Conservation (phyloP, 768 basidiomycete species). For the Aureoboletus auriporus region DNA sequence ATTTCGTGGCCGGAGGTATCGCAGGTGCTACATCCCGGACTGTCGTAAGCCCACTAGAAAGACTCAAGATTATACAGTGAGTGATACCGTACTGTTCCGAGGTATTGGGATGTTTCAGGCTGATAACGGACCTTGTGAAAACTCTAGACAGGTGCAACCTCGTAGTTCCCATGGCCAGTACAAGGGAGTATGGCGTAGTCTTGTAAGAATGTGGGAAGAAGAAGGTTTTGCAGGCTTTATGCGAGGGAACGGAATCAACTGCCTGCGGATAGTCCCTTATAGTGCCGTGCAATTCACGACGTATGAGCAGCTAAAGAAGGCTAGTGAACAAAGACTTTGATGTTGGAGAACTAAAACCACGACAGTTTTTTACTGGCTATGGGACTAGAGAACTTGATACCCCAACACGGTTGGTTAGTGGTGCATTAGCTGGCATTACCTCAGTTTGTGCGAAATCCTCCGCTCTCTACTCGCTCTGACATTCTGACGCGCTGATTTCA, state of each 20-base stretch:
- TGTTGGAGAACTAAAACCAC: slow-evolving; percentile 26
- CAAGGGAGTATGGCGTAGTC: slow-evolving; percentile 78
- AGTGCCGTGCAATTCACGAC: slow-evolving; percentile 84
- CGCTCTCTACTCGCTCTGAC: slow-evolving; percentile 6
- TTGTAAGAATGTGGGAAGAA: slow-evolving; percentile 84
- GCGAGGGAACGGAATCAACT: slow-evolving; percentile 92
- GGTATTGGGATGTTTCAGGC: neutral
- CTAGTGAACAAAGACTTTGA: slow-evolving; percentile 23
- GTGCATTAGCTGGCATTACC: slow-evolving; percentile 90
- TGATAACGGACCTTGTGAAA: slow-evolving; percentile 3
- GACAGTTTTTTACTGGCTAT: slow-evolving; percentile 63
- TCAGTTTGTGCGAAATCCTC: slow-evolving; percentile 73
- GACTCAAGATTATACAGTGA: slow-evolving; percentile 96
- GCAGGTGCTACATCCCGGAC: slow-evolving; percentile 76
- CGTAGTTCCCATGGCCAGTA: slow-evolving; percentile 61
- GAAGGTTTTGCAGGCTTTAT: slow-evolving; percentile 93
- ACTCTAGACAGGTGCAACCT: slow-evolving; percentile 83
- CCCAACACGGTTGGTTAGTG: slow-evolving; percentile 77
- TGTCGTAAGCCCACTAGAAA: slow-evolving; percentile 87
- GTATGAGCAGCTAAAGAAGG: slow-evolving; percentile 90
- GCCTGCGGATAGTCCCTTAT: slow-evolving; percentile 90
- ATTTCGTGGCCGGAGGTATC: slow-evolving; percentile 53
- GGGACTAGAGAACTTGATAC: slow-evolving; percentile 82
- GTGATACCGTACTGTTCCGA: slow-evolving; percentile 26
- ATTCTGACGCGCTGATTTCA: slow-evolving; percentile 25